These are phyloP conservation scores for Quercus suber DNA, from an alignment of 306 rosid species.

Conservation along the genomic window DNA sequence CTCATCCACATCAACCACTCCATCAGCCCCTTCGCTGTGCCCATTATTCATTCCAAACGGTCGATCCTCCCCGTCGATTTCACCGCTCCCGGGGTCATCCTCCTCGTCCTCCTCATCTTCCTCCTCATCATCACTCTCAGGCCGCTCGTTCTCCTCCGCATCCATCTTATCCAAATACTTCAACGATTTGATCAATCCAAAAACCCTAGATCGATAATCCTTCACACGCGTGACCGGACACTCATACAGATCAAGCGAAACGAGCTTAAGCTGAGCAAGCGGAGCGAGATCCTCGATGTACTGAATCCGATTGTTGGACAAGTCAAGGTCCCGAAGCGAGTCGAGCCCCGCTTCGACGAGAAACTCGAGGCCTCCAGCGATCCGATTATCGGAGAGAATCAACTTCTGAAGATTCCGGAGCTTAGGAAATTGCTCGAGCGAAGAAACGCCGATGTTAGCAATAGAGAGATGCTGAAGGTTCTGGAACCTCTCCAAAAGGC, in stretches of 20 bases:
- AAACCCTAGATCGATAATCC: constrained; percentile 98
- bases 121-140: constrained; percentile 79
- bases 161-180: constrained; percentile 93
- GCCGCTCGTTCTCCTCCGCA: constrained; percentile 87
- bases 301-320: constrained; percentile 87
- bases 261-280: constrained; percentile 77
- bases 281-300: constrained; percentile 81
- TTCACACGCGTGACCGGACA: constrained; percentile 84
- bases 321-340: constrained; percentile 78
- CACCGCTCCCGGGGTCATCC: constrained; percentile 92
- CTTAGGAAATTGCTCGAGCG: constrained; percentile 89
- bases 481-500: constrained; percentile 68
- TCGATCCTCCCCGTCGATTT: constrained; percentile 76
- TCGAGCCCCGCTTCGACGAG: constrained; percentile 79
- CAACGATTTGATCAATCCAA: constrained; percentile 75
- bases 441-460: constrained; percentile 82
- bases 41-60: constrained; percentile 51
- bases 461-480: constrained; percentile 88
- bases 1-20: constrained; percentile 79
- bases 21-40: constrained; percentile 63
- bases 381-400: constrained; percentile 79
- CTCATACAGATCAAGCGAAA: constrained; percentile 89
- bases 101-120: constrained; percentile 74
- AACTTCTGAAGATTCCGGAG: constrained; percentile 66
- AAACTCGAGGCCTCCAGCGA: constrained; percentile 76